Evolutionary conservation across 176 grass and related monocot species (phyloP), one percentile per base, ranked within the genome.

Genomic region (Thinopyrum elongatum): DNA sequence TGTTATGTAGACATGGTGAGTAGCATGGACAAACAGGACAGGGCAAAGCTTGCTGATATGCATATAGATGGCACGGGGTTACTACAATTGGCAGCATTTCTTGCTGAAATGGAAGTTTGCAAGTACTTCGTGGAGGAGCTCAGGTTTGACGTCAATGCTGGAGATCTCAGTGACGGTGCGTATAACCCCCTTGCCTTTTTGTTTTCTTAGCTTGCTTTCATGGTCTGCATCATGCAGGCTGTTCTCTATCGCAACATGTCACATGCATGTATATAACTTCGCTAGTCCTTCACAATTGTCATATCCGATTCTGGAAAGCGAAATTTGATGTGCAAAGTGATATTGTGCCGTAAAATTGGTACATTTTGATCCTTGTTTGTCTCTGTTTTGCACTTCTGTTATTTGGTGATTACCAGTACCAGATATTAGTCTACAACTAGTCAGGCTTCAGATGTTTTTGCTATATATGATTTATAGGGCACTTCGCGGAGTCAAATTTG

Each of bases 51-150:
- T 10, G 41, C 71, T 74, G 41, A 49, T 27, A 74, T 74, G 71
- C 14, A 74, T 49, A 49, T 74, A 74, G 26, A 4, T 74, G 71
- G 71, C 41, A 17, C 41, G 1, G 38, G 71, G 5, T 49, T 74
- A 16, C 41, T 74, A 19, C 71, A 74, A 5, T 14, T 74, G 41
- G 71, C 71, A 28, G 1, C 17, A 29, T 49, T 47, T 0, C 41
- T 74, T 4, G 41, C n/a, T 47, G 4, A 74, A 17, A 0, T 74
- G 25, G 71, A 49, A 29, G 41, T 74, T 5, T 76, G 69, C 70
- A 87, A 28, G 42, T 81, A 87, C 70, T 82, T 87, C 30, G 85
- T 82, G 85, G 85, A 87, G 42, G 53, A 82, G 42, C 59, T 76
- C 13, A 47, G 71, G 70, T 87, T 81, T 23, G 78, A 87, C 3